Conservation (phyloP, 176 grass and related monocot genomes). For the Zea mays region Zm-B73-REFERENCE-NAM-5.0 NC_050097.1:202771501-202772000, state of each 20-base stretch:
- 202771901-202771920: constrained; percentile 13
- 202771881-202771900: constrained; percentile 12
- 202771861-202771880: constrained; percentile 4
- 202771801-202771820: constrained; percentile 4
- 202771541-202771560: constrained; percentile 79
- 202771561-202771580: constrained; percentile 39
- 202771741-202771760: constrained; percentile 21
- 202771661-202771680: not conserved
- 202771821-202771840: not conserved
- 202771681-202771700: not conserved
- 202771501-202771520: constrained; percentile 70
- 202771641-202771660: not conserved
- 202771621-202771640: constrained; percentile 2
- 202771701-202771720: constrained; percentile 23
- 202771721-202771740: not conserved
- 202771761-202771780: constrained; percentile 4
- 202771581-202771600: constrained; percentile 26
- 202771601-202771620: constrained; percentile 20
- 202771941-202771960: constrained; percentile 20
- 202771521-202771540: constrained; percentile 81
- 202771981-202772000: not conserved
- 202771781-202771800: not conserved
- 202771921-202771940: not conserved
- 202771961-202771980: not conserved
- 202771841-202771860: constrained; percentile 18